Evolutionary conservation across 2,329 filamentous ascomycete genomes (phyloP).

Genomic region (Sporothrix euskadiensis): DNA sequence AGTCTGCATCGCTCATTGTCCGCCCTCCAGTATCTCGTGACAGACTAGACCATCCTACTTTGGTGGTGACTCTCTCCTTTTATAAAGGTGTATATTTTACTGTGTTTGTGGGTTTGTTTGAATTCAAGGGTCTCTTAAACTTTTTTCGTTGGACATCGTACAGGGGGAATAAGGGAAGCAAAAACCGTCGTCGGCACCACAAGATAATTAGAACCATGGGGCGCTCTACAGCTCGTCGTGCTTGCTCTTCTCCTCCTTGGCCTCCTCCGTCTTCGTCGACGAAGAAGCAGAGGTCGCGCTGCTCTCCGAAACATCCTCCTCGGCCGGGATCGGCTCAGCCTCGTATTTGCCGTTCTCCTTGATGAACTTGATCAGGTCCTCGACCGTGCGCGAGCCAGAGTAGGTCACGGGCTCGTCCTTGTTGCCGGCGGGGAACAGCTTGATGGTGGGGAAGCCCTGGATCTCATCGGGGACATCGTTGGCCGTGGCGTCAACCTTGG

Average conservation of each 20-base stretch:
- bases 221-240: slow-evolving; percentile 73
- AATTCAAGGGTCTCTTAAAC: neutral
- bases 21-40: neutral
- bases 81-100: neutral
- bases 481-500: slow-evolving; percentile 93
- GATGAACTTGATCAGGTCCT: slow-evolving; percentile 90
- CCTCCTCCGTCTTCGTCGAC: slow-evolving; percentile 46
- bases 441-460: slow-evolving; percentile 98
- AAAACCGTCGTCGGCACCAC: neutral
- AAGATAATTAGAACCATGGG: neutral
- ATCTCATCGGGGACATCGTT: slow-evolving; percentile 98
- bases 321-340: slow-evolving; percentile 64
- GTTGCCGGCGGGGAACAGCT: slow-evolving; percentile 87
- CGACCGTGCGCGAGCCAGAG: slow-evolving; percentile 80
- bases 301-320: slow-evolving; percentile 49
- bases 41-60: neutral
- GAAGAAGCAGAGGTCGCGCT: slow-evolving; percentile 18
- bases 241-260: slow-evolving; percentile 47
- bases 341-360: slow-evolving; percentile 93
- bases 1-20: neutral
- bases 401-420: slow-evolving; percentile 87
- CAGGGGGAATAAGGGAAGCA: neutral
- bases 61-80: neutral
- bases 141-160: slow-evolving; percentile 18
- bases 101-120: neutral